These are phyloP conservation scores for Tylopilus sp. DNA, from an alignment of 1,284 basidiomycete genomes.

Conservation along the genomic window DNA sequence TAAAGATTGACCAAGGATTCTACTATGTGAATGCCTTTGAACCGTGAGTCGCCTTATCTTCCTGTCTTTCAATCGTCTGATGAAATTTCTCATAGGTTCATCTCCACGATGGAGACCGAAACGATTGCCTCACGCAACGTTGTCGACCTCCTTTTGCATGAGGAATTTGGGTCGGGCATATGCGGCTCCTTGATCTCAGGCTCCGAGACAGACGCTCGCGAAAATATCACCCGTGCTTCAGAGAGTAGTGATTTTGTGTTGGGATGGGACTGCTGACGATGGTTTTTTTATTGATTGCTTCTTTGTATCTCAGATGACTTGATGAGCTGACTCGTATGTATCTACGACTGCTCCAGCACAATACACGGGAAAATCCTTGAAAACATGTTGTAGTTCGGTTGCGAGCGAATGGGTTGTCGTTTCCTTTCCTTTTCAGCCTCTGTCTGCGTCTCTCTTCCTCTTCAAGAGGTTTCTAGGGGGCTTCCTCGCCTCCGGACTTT, in stretches of 20 bases:
- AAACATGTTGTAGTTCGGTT: neutral
- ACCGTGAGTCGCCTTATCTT: conserved; percentile 47
- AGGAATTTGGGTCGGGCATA: conserved; percentile 61
- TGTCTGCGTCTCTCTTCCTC: neutral
- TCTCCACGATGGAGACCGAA: conserved; percentile 91
- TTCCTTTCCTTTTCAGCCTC: neutral
- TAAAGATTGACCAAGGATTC: conserved; percentile 71
- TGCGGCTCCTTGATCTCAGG: conserved; percentile 43
- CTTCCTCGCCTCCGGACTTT: conserved; percentile 13
- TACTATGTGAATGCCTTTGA: conserved; percentile 92
- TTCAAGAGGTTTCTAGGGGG: neutral
- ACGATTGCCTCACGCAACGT: conserved; percentile 81
- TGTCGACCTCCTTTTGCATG: conserved; percentile 70
- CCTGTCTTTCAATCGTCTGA: conserved; percentile 10
- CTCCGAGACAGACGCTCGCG: conserved; percentile 8
- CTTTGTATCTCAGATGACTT: neutral
- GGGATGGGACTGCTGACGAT: conserved; percentile 61
- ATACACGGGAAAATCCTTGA: neutral
- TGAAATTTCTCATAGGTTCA: conserved; percentile 45
- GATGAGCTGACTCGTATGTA: conserved; percentile 1
- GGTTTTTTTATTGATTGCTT: neutral
- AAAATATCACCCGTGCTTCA: conserved; percentile 16
- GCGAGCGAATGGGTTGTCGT: neutral
- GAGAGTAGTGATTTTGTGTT: conserved; percentile 47
- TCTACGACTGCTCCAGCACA: neutral